Conservation (phyloP, 2,329 filamentous ascomycete genomes). For the Pestalotiopsis sp. region DNA sequence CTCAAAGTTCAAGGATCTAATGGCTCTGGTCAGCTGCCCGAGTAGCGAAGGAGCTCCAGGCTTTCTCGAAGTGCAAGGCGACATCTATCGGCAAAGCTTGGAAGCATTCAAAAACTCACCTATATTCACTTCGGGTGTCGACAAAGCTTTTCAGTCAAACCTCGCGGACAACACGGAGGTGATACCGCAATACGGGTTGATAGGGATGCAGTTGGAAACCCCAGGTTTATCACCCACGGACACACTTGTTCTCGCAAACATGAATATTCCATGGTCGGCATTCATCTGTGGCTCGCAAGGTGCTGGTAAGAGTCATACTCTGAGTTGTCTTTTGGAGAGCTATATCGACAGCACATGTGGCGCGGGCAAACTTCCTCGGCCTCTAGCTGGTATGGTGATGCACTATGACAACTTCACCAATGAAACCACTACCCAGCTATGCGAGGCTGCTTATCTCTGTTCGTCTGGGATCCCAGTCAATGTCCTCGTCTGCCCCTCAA, state of each 20-base stretch:
- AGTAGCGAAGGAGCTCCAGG: too few relatives aligned
- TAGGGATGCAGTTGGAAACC: not conserved
- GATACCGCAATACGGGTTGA: not conserved
- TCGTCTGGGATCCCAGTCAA: conserved; percentile 46
- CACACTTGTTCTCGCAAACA: conserved; percentile 44
- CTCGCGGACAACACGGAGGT: not conserved
- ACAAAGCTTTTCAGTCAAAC: not conserved
- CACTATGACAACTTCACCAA: conserved; percentile 50
- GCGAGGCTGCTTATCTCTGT: conserved; percentile 56
- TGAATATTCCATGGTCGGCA: conserved; percentile 53
- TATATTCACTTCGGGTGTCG: not conserved
- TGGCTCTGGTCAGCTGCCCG: too few relatives aligned
- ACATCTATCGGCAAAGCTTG: not conserved
- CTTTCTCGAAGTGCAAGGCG: too few relatives aligned
- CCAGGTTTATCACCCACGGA: conserved; percentile 12
- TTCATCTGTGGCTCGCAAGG: conserved; percentile 66
- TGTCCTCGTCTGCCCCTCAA: conserved; percentile 49
- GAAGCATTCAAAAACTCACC: not conserved
- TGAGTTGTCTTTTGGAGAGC: conserved; percentile 51
- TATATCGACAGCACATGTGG: conserved; percentile 29
- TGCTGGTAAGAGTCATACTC: conserved; percentile 59
- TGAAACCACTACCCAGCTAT: conserved; percentile 26
- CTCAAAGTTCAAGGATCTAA: too few relatives aligned
- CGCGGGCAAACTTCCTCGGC: conserved; percentile 41
- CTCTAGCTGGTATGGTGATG: conserved; percentile 52